phyloP scores from a whole-genome alignment of 495 filamentous ascomycete genomes.

The Trichoderma virens region DNA sequence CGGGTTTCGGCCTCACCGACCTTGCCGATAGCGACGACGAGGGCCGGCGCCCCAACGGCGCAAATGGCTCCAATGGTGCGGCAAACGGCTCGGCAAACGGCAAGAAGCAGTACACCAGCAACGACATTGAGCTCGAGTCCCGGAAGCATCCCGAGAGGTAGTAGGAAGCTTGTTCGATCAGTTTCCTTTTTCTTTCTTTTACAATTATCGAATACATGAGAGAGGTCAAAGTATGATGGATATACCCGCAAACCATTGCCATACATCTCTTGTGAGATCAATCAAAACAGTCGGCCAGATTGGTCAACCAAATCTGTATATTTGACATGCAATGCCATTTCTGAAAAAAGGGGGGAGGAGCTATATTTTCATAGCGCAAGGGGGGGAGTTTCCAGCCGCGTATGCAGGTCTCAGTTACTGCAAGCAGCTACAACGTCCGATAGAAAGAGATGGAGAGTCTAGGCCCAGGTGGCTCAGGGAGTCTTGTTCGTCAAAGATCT shows the following conservation, averaged over 20 bases:
- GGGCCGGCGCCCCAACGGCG: constrained; percentile 26
- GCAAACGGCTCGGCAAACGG: constrained; percentile 13
- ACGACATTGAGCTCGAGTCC: constrained; percentile 35
- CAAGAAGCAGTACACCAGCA: constrained; percentile 20
- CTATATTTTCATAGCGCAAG: not conserved
- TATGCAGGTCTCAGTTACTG: not conserved
- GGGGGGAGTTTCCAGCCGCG: not conserved
- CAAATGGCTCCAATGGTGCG: constrained; percentile 16
- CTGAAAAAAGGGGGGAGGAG: not conserved
- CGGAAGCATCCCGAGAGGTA: constrained; percentile 26
- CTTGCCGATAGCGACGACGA: constrained; percentile 51
- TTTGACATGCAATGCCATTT: not conserved
- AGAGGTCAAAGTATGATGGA: constrained; percentile 1
- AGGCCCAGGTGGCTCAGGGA: not conserved
- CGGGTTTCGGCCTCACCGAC: constrained; percentile 51
- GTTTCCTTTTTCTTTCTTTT: not conserved
- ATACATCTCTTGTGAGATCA: not conserved
- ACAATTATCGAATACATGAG: not conserved
- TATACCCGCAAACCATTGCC: not conserved
- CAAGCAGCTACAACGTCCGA: not conserved
- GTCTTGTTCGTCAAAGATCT: not conserved
- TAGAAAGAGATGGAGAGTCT: not conserved
- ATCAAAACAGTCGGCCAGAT: not conserved
- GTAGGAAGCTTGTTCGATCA: not conserved
- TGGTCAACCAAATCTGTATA: not conserved